phyloP scores from a whole-genome alignment of 345 rosid genomes.

The Erodium maritimum region DNA sequence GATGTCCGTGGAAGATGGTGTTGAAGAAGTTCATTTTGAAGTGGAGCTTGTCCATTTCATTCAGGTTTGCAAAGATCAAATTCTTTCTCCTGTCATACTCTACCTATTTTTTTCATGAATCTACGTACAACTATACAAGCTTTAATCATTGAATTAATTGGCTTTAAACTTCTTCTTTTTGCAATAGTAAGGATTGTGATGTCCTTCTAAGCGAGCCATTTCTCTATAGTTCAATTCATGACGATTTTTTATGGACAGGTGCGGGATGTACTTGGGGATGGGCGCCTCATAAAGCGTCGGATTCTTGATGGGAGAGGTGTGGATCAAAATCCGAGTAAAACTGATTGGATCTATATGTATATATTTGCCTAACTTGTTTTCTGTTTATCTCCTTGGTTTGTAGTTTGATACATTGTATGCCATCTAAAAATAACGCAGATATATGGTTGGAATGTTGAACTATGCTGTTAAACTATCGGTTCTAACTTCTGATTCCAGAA shows the following conservation, averaged over 20 bases:
- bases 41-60: slow-evolving; percentile 83
- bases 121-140: not conserved
- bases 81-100: not conserved
- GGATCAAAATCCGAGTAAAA: slow-evolving; percentile 1
- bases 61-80: slow-evolving; percentile 39
- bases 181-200: no score
- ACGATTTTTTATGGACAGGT: slow-evolving; percentile 39
- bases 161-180: not conserved
- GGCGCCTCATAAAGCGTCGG: slow-evolving; percentile 85
- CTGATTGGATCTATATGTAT: not conserved
- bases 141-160: no score
- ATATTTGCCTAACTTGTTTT: not conserved
- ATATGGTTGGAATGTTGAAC: no score
- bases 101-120: not conserved
- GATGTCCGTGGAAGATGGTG: slow-evolving; percentile 41
- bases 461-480: no score
- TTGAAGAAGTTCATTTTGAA: slow-evolving; percentile 84
- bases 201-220: no score
- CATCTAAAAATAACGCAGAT: no score
- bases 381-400: no score
- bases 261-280: slow-evolving; percentile 96
- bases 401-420: no score
- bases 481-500: no score
- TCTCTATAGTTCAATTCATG: not conserved
- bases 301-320: slow-evolving; percentile 82